Evolutionary conservation across 805 yeast species (phyloP).

Genomic region (Zygoascus flipseniorum): DNA sequence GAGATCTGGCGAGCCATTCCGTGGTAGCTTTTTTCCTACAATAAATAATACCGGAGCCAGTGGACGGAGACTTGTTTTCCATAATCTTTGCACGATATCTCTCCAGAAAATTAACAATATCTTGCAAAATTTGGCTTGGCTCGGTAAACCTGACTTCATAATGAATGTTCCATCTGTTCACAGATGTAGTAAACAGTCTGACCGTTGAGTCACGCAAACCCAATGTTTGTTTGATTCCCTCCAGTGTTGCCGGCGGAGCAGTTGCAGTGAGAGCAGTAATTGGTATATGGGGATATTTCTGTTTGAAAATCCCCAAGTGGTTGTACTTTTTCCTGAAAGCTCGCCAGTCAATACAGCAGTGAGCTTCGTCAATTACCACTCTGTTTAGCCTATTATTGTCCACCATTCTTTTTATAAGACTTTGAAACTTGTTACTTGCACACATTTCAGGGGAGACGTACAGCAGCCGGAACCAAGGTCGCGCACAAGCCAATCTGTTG

Average conservation of each 20-base stretch:
- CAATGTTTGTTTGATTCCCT: conserved; percentile 77
- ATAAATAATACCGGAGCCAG: conserved; percentile 77
- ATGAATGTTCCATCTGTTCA: conserved; percentile 76
- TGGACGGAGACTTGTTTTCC: conserved; percentile 25
- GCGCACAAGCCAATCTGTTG: conserved; percentile 54
- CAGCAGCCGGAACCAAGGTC: conserved; percentile 48
- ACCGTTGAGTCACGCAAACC: conserved; percentile 45
- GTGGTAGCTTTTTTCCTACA: conserved; percentile 87
- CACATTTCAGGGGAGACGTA: conserved; percentile 89
- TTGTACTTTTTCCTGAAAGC: conserved; percentile 96
- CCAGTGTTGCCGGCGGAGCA: conserved; percentile 80
- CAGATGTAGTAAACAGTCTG: conserved; percentile 65
- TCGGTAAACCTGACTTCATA: conserved; percentile 70
- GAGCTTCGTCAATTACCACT: conserved; percentile 94
- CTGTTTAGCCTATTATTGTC: conserved; percentile 58
- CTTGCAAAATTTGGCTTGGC: conserved; percentile 31
- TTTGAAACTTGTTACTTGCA: conserved; percentile 59
- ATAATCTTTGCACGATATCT: conserved; percentile 41
- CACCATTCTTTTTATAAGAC: conserved; percentile 51
- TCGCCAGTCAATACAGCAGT: conserved; percentile 97
- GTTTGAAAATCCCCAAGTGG: conserved; percentile 63
- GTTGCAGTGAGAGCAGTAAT: conserved; percentile 96
- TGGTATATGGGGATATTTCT: conserved; percentile 70
- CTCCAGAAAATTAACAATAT: conserved; percentile 37
- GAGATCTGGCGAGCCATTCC: conserved; percentile 63